Percentiles rank a stretch among this genome's conserved stretches.
Evolutionary conservation across 371 early-diverging fungal species (phyloP).

Genomic region (Lichtheimia hyalospora): DNA sequence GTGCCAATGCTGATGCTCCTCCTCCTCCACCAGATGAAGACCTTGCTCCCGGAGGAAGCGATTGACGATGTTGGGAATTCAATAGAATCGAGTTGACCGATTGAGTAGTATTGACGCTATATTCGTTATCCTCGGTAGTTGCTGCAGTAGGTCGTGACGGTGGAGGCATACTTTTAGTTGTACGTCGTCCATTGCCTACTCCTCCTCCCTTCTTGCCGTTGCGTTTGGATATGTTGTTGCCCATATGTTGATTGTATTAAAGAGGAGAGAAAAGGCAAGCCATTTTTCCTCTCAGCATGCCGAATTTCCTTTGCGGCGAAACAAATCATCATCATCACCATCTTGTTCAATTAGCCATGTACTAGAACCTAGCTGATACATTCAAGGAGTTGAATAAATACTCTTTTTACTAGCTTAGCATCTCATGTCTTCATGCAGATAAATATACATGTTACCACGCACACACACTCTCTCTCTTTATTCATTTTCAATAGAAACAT

Average conservation of each 20-base stretch:
- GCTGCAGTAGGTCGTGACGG: slow-evolving; percentile 13
- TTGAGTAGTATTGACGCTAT: slow-evolving; percentile 46
- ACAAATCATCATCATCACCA: no score
- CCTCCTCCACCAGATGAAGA: slow-evolving; percentile 1
- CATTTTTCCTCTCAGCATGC: neutral
- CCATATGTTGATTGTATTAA: slow-evolving; percentile 13
- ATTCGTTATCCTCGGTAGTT: slow-evolving; percentile 35
- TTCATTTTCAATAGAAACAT: no score
- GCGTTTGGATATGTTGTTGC: slow-evolving; percentile 20
- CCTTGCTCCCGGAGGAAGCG: slow-evolving; percentile 8
- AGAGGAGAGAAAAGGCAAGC: slow-evolving; percentile 1
- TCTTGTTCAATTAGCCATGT: no score
- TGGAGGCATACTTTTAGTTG: slow-evolving; percentile 22
- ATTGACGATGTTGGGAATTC: slow-evolving; percentile 33
- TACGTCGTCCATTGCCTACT: slow-evolving; percentile 1
- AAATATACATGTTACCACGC: no score
- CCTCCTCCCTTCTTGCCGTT: slow-evolving; percentile 16
- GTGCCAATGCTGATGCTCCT: slow-evolving; percentile 26
- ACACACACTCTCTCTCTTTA: no score
- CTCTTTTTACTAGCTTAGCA: no score
- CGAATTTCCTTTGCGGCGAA: neutral
- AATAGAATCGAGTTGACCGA: slow-evolving; percentile 47
- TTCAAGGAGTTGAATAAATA: no score
- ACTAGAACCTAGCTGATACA: no score
- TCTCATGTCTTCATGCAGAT: no score